These are phyloP conservation scores for Saturnispora besseyi DNA, from an alignment of 805 yeast genomes.

Conservation along the genomic window DNA sequence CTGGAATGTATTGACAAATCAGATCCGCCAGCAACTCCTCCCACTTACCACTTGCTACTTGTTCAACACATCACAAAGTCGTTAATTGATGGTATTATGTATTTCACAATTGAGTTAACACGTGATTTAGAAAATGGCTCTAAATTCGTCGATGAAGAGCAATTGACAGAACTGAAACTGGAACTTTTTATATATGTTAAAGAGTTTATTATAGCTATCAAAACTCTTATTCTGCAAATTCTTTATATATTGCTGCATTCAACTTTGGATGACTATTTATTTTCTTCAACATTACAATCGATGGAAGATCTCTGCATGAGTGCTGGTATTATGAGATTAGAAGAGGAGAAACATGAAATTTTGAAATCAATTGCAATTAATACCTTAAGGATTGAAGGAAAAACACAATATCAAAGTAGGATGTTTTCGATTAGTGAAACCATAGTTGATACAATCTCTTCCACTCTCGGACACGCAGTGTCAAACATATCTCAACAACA, in stretches of 20 bases:
- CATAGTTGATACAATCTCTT: slow-evolving; percentile 42
- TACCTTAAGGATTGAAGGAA: slow-evolving; percentile 34
- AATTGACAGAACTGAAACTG: slow-evolving; percentile 2
- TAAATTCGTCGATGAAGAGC: slow-evolving; percentile 5
- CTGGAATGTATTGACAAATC: slow-evolving; percentile 74
- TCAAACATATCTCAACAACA: slow-evolving; percentile 19
- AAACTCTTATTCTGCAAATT: slow-evolving; percentile 33
- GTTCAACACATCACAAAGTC: slow-evolving; percentile 43
- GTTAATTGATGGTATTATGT: slow-evolving; percentile 62
- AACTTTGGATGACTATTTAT: slow-evolving; percentile 60
- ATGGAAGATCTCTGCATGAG: slow-evolving; percentile 77
- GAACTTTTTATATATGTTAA: slow-evolving; percentile 15
- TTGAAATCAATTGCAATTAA: slow-evolving; percentile 37
- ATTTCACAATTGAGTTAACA: slow-evolving; percentile 32
- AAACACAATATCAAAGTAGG: slow-evolving; percentile 26
- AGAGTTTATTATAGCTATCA: slow-evolving; percentile 28
- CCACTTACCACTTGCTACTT: slow-evolving; percentile 52
- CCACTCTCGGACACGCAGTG: slow-evolving; percentile 32
- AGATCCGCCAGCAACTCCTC: slow-evolving; percentile 65
- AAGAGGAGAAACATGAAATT: slow-evolving; percentile 49
- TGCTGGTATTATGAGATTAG: slow-evolving; percentile 61
- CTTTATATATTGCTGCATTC: slow-evolving; percentile 51
- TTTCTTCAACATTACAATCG: slow-evolving; percentile 58
- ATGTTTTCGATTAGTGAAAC: slow-evolving; percentile 40
- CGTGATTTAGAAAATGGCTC: slow-evolving; percentile 13